phyloP scores from a whole-genome alignment of 805 yeast species.

The Aciculoconidium aculeatum region DNA sequence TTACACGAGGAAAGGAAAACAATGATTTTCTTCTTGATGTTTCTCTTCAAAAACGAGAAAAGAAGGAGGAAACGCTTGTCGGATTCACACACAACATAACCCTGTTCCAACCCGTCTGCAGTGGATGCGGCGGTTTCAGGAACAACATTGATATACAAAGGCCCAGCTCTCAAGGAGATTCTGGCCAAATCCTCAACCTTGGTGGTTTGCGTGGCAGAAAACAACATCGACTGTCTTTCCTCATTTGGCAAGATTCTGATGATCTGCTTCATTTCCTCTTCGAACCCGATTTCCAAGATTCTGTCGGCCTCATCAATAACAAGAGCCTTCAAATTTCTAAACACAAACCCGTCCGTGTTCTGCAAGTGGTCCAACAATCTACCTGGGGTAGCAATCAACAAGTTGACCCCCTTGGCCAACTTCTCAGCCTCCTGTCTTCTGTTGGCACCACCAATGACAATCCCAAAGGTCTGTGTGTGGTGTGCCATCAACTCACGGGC shows the following conservation, averaged over 20 bases:
- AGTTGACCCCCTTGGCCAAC: constrained; percentile 85
- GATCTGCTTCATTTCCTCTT: constrained; percentile 97
- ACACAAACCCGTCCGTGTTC: constrained; percentile 89
- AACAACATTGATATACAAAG: constrained; percentile 88
- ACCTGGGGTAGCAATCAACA: constrained; percentile 96
- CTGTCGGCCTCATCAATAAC: constrained; percentile 98
- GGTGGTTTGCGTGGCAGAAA: constrained; percentile 99
- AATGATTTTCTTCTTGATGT: constrained; percentile 85
- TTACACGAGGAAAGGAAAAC: constrained; percentile 96
- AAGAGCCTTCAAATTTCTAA: constrained; percentile 89
- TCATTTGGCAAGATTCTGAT: constrained; percentile 88
- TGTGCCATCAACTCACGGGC: constrained; percentile 88
- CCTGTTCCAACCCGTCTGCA: constrained; percentile 96
- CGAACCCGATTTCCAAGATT: constrained; percentile 95
- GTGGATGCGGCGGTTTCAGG: constrained; percentile 80
- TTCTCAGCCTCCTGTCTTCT: constrained; percentile 97
- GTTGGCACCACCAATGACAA: constrained; percentile 98
- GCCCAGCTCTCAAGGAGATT: constrained; percentile 90
- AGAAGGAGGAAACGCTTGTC: constrained; percentile 87
- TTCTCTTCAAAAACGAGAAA: constrained; percentile 90
- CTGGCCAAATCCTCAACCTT: constrained; percentile 98
- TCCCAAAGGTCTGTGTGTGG: constrained; percentile 92
- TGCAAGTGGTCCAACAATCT: constrained; percentile 94
- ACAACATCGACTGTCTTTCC: constrained; percentile 92
- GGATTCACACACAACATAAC: constrained; percentile 95